These are phyloP conservation scores for Atkinsonella hypoxylon DNA, from an alignment of 2,329 filamentous ascomycete genomes.

Conservation along the genomic window DNA sequence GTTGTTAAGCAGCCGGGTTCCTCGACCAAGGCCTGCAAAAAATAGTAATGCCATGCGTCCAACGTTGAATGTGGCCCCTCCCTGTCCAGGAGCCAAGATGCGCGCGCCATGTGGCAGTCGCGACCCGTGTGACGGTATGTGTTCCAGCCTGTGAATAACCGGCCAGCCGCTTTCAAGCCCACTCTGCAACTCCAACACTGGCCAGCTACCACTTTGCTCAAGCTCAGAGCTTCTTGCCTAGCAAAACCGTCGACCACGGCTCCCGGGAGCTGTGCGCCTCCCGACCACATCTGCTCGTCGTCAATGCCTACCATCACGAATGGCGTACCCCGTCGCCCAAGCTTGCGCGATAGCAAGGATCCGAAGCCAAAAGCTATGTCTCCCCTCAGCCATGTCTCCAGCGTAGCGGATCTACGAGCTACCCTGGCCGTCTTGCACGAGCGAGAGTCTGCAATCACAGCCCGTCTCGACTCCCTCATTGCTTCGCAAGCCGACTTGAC, in stretches of 20 bases:
- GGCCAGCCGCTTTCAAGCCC: too few species aligned
- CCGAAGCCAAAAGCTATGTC: slow-evolving; percentile 15
- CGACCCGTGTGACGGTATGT: background rate
- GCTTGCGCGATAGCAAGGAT: slow-evolving; percentile 18
- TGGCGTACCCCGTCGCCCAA: slow-evolving; percentile 26
- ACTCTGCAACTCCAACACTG: background rate
- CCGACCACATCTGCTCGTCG: slow-evolving; percentile 23
- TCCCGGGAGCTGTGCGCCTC: slow-evolving; percentile 30
- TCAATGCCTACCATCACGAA: slow-evolving; percentile 37
- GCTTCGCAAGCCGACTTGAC: slow-evolving; percentile 77
- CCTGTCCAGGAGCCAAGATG: too few species aligned
- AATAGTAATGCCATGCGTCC: background rate
- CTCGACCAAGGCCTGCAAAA: too few species aligned
- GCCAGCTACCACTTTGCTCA: background rate
- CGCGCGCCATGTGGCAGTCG: too few species aligned
- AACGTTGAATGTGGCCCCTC: background rate
- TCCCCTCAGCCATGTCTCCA: slow-evolving; percentile 56
- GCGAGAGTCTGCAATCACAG: slow-evolving; percentile 63
- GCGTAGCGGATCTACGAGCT: slow-evolving; percentile 66
- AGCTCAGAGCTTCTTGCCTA: background rate
- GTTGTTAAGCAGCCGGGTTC: too few species aligned
- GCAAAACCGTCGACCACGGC: slow-evolving; percentile 4
- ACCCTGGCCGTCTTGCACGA: slow-evolving; percentile 63
- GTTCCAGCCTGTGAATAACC: background rate
- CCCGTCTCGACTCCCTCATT: slow-evolving; percentile 63